phyloP scores from a whole-genome alignment of 1,139 yeast species.

The Maudiozyma humilis region DNA sequence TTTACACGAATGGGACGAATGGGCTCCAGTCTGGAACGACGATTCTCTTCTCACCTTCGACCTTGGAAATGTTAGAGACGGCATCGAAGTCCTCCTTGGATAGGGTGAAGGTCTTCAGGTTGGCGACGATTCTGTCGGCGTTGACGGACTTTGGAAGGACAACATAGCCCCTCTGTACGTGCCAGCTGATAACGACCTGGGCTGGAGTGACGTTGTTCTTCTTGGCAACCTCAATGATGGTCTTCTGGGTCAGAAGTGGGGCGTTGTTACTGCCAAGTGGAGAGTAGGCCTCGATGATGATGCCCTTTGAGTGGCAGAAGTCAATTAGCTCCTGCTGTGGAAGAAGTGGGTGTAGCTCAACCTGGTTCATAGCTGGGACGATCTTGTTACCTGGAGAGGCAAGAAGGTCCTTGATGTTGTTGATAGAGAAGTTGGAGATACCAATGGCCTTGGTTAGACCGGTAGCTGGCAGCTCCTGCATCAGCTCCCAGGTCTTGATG shows the following conservation, averaged over 20 bases:
- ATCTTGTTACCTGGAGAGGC: conserved; percentile 43
- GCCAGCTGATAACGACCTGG: conserved; percentile 63
- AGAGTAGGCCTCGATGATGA: conserved; percentile 65
- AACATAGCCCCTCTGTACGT: conserved; percentile 56
- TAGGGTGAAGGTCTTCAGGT: conserved; percentile 46
- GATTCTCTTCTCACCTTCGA: conserved; percentile 44
- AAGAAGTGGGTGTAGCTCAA: conserved; percentile 66
- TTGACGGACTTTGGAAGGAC: conserved; percentile 69
- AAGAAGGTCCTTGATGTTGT: conserved; percentile 45
- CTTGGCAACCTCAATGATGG: conserved; percentile 45
- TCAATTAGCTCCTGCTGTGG: conserved; percentile 60
- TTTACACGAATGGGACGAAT: conserved; percentile 24
- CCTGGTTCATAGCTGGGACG: conserved; percentile 65
- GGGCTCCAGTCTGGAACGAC: conserved; percentile 38
- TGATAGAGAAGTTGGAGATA: conserved; percentile 64
- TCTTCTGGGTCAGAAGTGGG: conserved; percentile 48
- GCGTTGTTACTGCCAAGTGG: conserved; percentile 70
- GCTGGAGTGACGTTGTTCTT: conserved; percentile 51
- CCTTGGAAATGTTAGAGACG: conserved; percentile 40
- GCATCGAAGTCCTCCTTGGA: conserved; percentile 46
- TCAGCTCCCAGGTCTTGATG: conserved; percentile 58
- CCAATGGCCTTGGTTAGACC: conserved; percentile 67
- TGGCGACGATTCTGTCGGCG: conserved; percentile 50
- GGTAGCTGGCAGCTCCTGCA: conserved; percentile 52
- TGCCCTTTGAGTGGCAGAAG: conserved; percentile 46